phyloP scores from a whole-genome alignment of 1,139 yeast genomes.

The Hansenula lynferdii region DNA sequence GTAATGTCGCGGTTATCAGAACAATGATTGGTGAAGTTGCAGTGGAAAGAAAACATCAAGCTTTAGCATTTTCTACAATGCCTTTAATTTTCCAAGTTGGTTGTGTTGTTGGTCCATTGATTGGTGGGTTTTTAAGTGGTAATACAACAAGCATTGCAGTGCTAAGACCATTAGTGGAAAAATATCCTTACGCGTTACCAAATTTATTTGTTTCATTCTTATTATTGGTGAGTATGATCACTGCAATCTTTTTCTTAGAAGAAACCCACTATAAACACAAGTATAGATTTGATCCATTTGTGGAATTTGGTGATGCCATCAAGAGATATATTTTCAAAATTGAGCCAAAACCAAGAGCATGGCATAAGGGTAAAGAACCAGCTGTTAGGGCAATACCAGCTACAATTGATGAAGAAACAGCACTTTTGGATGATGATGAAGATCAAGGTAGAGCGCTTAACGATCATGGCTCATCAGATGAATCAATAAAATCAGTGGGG shows the following conservation, averaged over 20 bases:
- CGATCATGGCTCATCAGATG: slow-evolving; percentile 7
- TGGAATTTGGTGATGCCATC: slow-evolving; percentile 48
- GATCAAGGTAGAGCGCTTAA: slow-evolving; percentile 10
- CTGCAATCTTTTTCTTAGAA: slow-evolving; percentile 51
- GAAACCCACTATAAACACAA: slow-evolving; percentile 49
- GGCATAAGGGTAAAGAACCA: too few relatives aligned
- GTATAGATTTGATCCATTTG: slow-evolving; percentile 42
- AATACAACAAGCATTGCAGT: slow-evolving; percentile 19
- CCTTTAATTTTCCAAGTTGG: slow-evolving; percentile 60
- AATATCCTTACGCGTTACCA: slow-evolving; percentile 56
- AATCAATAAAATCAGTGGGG: slow-evolving; percentile 25
- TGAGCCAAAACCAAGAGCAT: slow-evolving; percentile 30
- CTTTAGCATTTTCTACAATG: slow-evolving; percentile 54
- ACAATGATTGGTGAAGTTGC: slow-evolving; percentile 60
- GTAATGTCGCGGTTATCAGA: slow-evolving; percentile 57
- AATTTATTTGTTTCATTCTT: slow-evolving; percentile 48
- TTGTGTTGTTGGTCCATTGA: slow-evolving; percentile 51
- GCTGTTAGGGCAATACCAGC: too few relatives aligned
- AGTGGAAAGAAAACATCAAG: slow-evolving; percentile 50
- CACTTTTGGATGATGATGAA: slow-evolving; percentile 7
- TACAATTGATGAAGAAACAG: slow-evolving; percentile 6
- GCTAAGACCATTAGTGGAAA: slow-evolving; percentile 28
- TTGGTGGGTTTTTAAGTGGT: slow-evolving; percentile 43
- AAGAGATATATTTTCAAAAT: slow-evolving; percentile 30
- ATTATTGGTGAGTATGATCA: slow-evolving; percentile 21